Evolutionary conservation across 2,329 filamentous ascomycete species (phyloP).

Genomic region (Lasiodiplodia theobromae): DNA sequence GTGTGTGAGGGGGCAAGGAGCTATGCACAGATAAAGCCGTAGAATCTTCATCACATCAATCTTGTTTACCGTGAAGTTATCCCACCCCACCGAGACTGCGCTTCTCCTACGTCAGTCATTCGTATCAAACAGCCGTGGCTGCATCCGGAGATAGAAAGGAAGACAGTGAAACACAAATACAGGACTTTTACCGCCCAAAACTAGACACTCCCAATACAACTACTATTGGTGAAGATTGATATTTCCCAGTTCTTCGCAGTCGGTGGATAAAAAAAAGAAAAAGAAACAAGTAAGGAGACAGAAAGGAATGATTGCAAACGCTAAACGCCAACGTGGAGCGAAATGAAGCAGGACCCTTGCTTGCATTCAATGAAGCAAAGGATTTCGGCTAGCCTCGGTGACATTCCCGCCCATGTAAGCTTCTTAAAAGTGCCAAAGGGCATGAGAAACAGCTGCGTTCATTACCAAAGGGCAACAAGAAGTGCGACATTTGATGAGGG

Average conservation of each 20-base stretch:
- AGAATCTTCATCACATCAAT: constrained; percentile 24
- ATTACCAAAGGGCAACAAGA: constrained; percentile 13
- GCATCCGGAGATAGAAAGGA: constrained; percentile 1
- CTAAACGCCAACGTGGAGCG: constrained; percentile 8
- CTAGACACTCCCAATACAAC: constrained; percentile 9
- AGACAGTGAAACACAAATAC: background rate
- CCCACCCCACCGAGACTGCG: background rate
- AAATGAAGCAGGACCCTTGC: constrained; percentile 1
- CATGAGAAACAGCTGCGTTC: constrained; percentile 1
- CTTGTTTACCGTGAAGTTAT: constrained; percentile 18
- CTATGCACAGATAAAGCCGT: constrained; percentile 21
- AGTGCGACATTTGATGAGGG: background rate
- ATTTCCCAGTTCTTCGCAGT: constrained; percentile 9
- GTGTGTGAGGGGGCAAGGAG: background rate
- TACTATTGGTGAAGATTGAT: background rate
- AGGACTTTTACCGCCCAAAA: constrained; percentile 20
- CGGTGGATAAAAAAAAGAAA: background rate
- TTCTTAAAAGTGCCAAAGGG: constrained; percentile 6
- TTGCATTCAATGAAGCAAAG: background rate
- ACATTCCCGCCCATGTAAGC: background rate
- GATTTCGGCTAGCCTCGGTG: constrained; percentile 8
- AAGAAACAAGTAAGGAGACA: background rate
- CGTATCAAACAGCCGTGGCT: constrained; percentile 19
- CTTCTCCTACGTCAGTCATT: background rate
- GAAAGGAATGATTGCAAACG: constrained; percentile 6